Evolutionary conservation across 2,329 filamentous ascomycete species (phyloP).

Genomic region (Colletotrichum echinochloae): DNA sequence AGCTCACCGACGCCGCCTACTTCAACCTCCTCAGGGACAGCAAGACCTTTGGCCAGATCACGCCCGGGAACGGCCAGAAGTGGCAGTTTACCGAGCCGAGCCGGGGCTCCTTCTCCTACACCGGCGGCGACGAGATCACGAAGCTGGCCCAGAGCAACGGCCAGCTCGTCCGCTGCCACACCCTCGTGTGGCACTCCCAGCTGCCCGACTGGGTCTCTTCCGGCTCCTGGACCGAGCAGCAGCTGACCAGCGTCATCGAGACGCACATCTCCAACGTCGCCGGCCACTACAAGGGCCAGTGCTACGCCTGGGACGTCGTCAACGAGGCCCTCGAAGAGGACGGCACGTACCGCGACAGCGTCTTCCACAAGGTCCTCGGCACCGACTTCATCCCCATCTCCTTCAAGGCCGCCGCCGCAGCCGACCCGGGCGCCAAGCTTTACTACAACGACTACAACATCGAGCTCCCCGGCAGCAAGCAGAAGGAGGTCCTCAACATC

Average conservation of each 20-base stretch:
- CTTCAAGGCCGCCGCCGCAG: conserved; percentile 58
- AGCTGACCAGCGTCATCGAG: conserved; percentile 55
- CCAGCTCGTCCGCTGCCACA: conserved; percentile 63
- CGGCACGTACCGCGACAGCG: conserved; percentile 49
- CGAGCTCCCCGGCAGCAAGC: conserved; percentile 62
- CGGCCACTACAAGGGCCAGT: conserved; percentile 58
- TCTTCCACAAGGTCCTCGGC: conserved; percentile 60
- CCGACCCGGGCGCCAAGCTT: conserved; percentile 57
- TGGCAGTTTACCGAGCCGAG: conserved; percentile 73
- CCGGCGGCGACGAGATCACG: conserved; percentile 67
- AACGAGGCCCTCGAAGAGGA: conserved; percentile 63
- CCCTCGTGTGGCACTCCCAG: conserved; percentile 56
- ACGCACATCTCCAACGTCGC: conserved; percentile 63
- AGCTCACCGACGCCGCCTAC: conserved; percentile 64
- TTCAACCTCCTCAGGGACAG: conserved; percentile 66
- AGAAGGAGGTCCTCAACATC: conserved; percentile 57
- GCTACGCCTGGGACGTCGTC: conserved; percentile 65
- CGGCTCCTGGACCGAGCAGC: conserved; percentile 53
- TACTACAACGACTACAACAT: conserved; percentile 59
- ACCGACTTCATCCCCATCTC: conserved; percentile 58
- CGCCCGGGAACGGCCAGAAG: conserved; percentile 73
- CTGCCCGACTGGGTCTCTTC: conserved; percentile 59
- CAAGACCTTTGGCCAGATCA: conserved; percentile 73
- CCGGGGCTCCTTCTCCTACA: conserved; percentile 68
- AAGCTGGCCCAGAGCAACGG: conserved; percentile 46